Conservation (phyloP, 2,329 filamentous ascomycete species). For the Microdochium trichocladiopsis region DNA sequence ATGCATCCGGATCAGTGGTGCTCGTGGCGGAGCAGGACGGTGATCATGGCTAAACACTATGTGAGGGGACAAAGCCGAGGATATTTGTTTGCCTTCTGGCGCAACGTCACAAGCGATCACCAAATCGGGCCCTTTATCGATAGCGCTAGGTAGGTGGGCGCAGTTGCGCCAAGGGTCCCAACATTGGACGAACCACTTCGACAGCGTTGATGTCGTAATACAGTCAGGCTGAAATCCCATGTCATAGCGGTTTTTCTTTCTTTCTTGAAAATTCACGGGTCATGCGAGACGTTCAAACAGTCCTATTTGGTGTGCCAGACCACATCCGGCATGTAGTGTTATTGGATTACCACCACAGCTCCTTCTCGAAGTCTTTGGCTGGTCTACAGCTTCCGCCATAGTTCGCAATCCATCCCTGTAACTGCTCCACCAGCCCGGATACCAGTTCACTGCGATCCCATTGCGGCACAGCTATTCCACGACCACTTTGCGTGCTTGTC, state of each 20-base stretch:
- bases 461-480: slow-evolving; percentile 21
- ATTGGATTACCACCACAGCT: no score
- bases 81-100: background rate
- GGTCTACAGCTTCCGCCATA: background rate
- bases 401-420: slow-evolving; percentile 19
- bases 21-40: background rate
- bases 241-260: no score
- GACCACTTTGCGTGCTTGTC: slow-evolving; percentile 24
- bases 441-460: slow-evolving; percentile 20
- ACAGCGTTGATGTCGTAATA: no score
- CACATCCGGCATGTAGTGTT: no score
- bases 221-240: no score
- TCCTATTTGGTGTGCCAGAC: no score
- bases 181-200: background rate
- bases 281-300: no score
- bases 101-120: background rate
- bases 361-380: background rate
- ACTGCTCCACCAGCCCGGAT: slow-evolving; percentile 20
- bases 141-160: background rate
- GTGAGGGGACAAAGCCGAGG: background rate
- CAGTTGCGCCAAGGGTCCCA: background rate
- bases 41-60: background rate
- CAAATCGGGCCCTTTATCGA: background rate
- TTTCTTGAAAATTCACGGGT: no score
- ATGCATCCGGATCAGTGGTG: slow-evolving; percentile 17